Evolutionary conservation across 78 protist genomes (phyloP).

Genomic region (Emiliania huxleyi): DNA sequence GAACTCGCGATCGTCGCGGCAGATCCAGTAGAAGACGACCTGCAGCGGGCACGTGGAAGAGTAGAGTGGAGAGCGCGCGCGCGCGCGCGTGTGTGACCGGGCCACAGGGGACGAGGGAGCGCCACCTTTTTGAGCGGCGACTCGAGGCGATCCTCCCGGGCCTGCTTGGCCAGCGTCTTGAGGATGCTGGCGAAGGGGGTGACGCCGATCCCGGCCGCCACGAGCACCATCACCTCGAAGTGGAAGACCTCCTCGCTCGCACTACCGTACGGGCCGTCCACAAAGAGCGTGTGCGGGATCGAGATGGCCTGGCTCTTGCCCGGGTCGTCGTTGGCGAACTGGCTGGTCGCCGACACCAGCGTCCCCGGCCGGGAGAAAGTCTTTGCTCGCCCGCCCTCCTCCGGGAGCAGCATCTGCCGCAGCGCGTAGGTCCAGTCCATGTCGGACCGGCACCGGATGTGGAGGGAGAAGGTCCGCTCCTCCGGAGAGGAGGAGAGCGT

Average conservation of each 20-base stretch:
- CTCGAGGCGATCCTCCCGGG: not conserved
- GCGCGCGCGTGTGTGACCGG: too few species aligned
- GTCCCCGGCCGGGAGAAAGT: not conserved
- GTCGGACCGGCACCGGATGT: constrained; percentile 42
- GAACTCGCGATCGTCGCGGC: not conserved
- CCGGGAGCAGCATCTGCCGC: not conserved
- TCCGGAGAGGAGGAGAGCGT: constrained; percentile 87
- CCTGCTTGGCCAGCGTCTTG: constrained; percentile 35
- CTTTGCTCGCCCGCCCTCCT: not conserved
- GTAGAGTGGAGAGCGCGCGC: too few species aligned
- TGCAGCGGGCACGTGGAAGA: too few species aligned
- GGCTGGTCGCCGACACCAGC: too few species aligned
- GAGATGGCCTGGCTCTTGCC: not conserved
- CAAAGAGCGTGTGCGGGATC: too few species aligned
- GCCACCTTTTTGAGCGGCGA: not conserved
- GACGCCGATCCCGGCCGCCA: constrained; percentile 74
- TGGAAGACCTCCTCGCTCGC: not conserved
- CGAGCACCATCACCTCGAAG: not conserved
- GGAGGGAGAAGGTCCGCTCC: constrained; percentile 36
- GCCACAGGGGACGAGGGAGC: too few species aligned
- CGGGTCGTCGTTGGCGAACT: not conserved
- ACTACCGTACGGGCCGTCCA: not conserved
- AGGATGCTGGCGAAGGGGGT: constrained; percentile 89
- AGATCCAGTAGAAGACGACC: not conserved
- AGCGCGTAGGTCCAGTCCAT: not conserved